Conservation (phyloP, 306 rosid species). For the Crataegus laevigata region DNA sequence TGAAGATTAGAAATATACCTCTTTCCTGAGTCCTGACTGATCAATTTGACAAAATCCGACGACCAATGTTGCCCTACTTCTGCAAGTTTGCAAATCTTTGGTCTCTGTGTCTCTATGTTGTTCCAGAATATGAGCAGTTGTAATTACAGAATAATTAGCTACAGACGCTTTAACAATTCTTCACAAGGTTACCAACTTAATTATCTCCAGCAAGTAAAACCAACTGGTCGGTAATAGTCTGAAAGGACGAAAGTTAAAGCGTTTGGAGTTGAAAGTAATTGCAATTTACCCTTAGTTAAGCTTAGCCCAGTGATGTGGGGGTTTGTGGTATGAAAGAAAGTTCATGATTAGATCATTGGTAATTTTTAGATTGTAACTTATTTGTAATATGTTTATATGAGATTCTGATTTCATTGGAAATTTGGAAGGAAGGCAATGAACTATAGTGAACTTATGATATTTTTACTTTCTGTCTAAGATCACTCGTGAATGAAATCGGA, state of each 20-base stretch:
- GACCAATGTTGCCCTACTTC: neutral
- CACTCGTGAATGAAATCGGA: neutral
- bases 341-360: neutral
- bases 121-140: neutral
- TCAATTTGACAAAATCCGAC: neutral
- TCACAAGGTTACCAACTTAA: neutral
- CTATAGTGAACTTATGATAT: neutral
- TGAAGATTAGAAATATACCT: neutral
- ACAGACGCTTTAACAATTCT: neutral
- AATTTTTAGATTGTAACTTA: too few relatives aligned
- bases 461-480: neutral
- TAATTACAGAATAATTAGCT: neutral
- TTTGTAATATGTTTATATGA: neutral
- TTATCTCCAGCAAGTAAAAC: neutral
- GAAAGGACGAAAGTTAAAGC: neutral
- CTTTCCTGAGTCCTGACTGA: conserved; percentile 2
- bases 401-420: neutral
- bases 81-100: neutral
- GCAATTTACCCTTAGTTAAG: neutral
- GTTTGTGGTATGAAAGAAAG: neutral
- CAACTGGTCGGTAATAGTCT: neutral
- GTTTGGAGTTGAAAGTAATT: neutral
- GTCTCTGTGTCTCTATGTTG: neutral
- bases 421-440: neutral
- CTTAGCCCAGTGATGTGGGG: neutral